Percentiles rank a stretch among this genome's conserved stretches.
Evolutionary conservation across 768 basidiomycete species (phyloP).

Genomic region (Phanerochaete sordida): DNA sequence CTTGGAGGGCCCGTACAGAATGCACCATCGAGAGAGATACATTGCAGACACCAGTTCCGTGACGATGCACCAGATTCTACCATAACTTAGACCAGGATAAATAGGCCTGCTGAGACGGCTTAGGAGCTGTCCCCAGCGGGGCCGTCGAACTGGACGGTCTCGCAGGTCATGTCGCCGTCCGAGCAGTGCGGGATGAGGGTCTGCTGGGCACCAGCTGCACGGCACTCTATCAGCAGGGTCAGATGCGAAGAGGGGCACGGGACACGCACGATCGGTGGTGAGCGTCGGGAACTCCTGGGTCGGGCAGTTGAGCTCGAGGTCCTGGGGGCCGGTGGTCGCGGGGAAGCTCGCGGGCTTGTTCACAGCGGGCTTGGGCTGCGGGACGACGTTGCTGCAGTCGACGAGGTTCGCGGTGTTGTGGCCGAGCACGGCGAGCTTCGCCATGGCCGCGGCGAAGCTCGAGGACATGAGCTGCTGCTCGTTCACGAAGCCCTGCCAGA

Average conservation of each 20-base stretch:
- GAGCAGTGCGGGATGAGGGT: conserved; percentile 12
- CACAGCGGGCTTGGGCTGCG: conserved; percentile 19
- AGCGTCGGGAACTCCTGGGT: conserved; percentile 33
- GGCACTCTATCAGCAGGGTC: not conserved
- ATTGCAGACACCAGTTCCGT: too few relatives aligned
- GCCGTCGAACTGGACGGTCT: conserved; percentile 8
- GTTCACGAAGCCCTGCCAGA: conserved; percentile 31
- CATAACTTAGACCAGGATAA: too few relatives aligned
- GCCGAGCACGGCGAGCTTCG: conserved; percentile 16
- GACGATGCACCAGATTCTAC: too few relatives aligned
- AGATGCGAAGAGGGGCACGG: not conserved
- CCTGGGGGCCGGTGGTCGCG: conserved; percentile 24
- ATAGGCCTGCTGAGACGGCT: too few relatives aligned
- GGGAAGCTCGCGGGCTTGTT: conserved; percentile 28
- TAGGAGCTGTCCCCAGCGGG: too few relatives aligned
- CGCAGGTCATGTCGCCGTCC: conserved; percentile 9
- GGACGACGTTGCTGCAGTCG: conserved; percentile 17
- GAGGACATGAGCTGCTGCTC: conserved; percentile 24
- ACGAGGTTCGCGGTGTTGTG: conserved; percentile 10
- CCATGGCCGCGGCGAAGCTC: conserved; percentile 16
- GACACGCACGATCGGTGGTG: conserved; percentile 14
- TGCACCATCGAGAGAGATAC: too few relatives aligned
- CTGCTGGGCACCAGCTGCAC: conserved; percentile 4
- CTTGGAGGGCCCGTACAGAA: too few relatives aligned
- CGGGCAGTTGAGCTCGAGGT: conserved; percentile 28